A percentile compares a stretch with the other conserved stretches of the same genome.
phyloP scores from a whole-genome alignment of 2,329 filamentous ascomycete species.

The Chrysoporthe austroafricana region DNA sequence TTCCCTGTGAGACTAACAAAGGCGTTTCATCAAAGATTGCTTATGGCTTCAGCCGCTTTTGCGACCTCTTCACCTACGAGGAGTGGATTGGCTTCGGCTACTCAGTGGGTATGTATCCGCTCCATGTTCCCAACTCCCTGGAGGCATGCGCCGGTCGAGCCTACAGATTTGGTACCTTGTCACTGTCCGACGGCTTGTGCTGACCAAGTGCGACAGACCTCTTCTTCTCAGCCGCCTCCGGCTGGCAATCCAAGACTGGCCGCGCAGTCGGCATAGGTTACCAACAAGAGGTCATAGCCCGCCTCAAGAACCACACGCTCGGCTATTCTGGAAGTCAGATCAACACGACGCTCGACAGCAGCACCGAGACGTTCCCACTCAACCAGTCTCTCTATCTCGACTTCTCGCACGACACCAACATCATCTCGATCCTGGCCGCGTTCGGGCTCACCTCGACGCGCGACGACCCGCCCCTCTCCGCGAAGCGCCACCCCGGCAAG shows the following conservation, averaged over 20 bases:
- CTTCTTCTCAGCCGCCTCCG: slow-evolving; percentile 62
- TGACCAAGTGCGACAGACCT: slow-evolving; percentile 48
- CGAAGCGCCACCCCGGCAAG: slow-evolving; percentile 55
- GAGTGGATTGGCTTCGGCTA: slow-evolving; percentile 78
- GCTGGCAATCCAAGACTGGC: slow-evolving; percentile 67
- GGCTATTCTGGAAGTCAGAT: slow-evolving; percentile 62
- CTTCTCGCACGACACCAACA: slow-evolving; percentile 79
- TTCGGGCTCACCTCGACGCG: slow-evolving; percentile 73
- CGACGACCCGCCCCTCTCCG: slow-evolving; percentile 55
- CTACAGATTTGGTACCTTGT: no score
- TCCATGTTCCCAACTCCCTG: neutral
- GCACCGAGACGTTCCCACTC: slow-evolving; percentile 69
- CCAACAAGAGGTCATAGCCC: slow-evolving; percentile 73
- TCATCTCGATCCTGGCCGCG: slow-evolving; percentile 69
- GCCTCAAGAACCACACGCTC: slow-evolving; percentile 68
- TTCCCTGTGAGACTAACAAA: slow-evolving; percentile 18
- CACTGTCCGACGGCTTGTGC: neutral
- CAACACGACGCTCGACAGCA: slow-evolving; percentile 73
- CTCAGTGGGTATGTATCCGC: slow-evolving; percentile 50
- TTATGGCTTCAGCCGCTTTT: slow-evolving; percentile 75
- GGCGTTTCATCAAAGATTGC: slow-evolving; percentile 51
- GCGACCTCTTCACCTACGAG: slow-evolving; percentile 72
- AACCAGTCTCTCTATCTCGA: slow-evolving; percentile 77
- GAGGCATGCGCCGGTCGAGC: no score
- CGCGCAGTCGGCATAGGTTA: slow-evolving; percentile 75